Conservation (phyloP, 768 basidiomycete species). For the Suillus ampliporus region DNA sequence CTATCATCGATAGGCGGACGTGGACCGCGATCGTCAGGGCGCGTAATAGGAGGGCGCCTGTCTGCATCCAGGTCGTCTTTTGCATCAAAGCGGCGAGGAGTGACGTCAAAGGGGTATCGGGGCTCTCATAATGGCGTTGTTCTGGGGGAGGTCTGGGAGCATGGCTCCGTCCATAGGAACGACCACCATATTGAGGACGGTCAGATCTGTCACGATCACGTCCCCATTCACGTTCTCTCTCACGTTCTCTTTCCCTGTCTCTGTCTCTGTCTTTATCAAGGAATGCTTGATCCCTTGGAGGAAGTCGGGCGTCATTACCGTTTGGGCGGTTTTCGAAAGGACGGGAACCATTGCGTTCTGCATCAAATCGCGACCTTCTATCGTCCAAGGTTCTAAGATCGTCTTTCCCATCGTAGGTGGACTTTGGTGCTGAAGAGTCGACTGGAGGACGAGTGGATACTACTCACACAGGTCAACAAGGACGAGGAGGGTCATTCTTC, state of each 20-base stretch:
- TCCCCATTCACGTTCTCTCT: conserved; percentile 36
- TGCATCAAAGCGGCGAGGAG: conserved; percentile 41
- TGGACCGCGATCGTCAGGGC: conserved; percentile 31
- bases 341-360: conserved; percentile 15
- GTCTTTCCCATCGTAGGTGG: conserved; percentile 33
- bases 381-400: conserved; percentile 36
- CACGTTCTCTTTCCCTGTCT: conserved; percentile 37
- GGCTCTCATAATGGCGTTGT: conserved; percentile 57
- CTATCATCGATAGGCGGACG: conserved; percentile 38
- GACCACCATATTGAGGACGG: conserved; percentile 42
- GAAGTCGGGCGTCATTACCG: conserved; percentile 23
- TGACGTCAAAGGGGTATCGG: conserved; percentile 41
- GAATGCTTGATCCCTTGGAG: conserved; percentile 37
- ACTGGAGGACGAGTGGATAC: conserved; percentile 25
- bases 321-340: conserved; percentile 21
- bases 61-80: conserved; percentile 33
- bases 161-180: conserved; percentile 46
- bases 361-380: conserved; percentile 34
- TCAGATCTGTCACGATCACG: conserved; percentile 40
- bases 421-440: conserved; percentile 32
- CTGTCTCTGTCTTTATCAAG: conserved; percentile 43
- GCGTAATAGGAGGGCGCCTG: conserved; percentile 27
- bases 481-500: conserved; percentile 16
- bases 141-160: conserved; percentile 51
- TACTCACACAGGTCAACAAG: conserved; percentile 39